Percentiles rank a stretch among this genome's conserved stretches.
Evolutionary conservation across 306 rosid genomes (phyloP).

Genomic region (Trifolium subterraneum): DNA sequence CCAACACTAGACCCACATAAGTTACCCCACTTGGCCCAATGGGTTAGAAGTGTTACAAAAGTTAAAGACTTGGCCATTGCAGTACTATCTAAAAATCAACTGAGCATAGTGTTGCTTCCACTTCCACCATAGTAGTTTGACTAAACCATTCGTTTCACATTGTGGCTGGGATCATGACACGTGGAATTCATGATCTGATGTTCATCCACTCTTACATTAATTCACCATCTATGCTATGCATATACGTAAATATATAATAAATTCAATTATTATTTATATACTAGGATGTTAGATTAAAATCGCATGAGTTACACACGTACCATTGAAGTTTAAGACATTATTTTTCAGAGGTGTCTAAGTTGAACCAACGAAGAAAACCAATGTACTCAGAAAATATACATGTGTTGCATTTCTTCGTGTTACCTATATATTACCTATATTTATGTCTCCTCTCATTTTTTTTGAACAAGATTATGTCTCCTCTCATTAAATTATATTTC

Average conservation of each 20-base stretch:
- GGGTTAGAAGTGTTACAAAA: slow-evolving; percentile 29
- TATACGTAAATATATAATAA: neutral
- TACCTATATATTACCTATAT: too few species aligned
- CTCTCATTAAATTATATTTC: too few species aligned
- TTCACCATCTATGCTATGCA: neutral
- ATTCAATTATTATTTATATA: too few species aligned
- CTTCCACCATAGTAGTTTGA: slow-evolving; percentile 5
- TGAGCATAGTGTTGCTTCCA: neutral
- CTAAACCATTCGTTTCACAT: slow-evolving; percentile 13
- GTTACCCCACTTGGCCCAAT: slow-evolving; percentile 28
- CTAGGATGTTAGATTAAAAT: neutral
- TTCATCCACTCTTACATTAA: neutral
- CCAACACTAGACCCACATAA: slow-evolving; percentile 11
- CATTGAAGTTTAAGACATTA: neutral
- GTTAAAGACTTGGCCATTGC: slow-evolving; percentile 19
- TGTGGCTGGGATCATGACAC: slow-evolving; percentile 23
- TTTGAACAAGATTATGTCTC: too few species aligned
- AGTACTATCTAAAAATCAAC: neutral
- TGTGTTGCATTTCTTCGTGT: too few species aligned
- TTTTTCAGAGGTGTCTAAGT: too few species aligned
- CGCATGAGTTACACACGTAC: neutral
- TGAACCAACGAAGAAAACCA: too few species aligned
- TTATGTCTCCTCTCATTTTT: too few species aligned
- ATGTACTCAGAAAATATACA: too few species aligned
- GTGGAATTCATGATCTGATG: slow-evolving; percentile 34